Evolutionary conservation across 208 protist species (phyloP).

Genomic region (Acanthamoeba lenticulata): DNA sequence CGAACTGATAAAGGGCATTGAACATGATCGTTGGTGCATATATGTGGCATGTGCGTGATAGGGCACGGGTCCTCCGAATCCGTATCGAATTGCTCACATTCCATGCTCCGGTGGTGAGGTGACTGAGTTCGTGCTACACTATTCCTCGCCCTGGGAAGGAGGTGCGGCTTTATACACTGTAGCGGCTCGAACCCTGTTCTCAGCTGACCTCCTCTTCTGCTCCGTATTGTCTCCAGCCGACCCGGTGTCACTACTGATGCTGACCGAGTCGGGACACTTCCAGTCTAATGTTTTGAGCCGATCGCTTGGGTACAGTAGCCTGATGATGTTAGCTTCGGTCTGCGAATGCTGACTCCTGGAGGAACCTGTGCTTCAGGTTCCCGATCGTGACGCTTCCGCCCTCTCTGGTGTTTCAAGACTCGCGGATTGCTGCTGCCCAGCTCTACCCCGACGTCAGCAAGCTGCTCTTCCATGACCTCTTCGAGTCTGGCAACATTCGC

Average conservation of each 20-base stretch:
- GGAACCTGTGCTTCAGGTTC: no score
- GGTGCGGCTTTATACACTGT: no score
- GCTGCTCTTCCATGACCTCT: constrained; percentile 44
- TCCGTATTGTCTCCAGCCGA: not conserved
- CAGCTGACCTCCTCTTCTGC: not conserved
- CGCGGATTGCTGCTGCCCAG: not conserved
- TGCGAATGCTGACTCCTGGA: no score
- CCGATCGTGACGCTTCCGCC: constrained; percentile 41
- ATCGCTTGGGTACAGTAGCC: not conserved
- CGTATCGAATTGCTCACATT: constrained; percentile 3
- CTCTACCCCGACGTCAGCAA: constrained; percentile 27
- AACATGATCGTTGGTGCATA: no score
- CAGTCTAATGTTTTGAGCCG: constrained; percentile 17
- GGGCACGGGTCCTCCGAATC: constrained; percentile 34
- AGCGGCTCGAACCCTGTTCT: no score
- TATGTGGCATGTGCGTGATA: no score
- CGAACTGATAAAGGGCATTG: no score
- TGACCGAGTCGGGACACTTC: not conserved
- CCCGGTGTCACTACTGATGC: constrained; percentile 17
- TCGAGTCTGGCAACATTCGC: constrained; percentile 14
- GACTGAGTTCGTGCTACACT: not conserved
- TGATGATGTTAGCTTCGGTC: no score
- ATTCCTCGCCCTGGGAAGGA: constrained; percentile 47
- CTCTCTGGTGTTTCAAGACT: constrained; percentile 54
- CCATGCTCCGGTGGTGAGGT: constrained; percentile 14